These are phyloP conservation scores for Entonaema liquescens DNA, from an alignment of 495 filamentous ascomycete species.

Conservation along the genomic window DNA sequence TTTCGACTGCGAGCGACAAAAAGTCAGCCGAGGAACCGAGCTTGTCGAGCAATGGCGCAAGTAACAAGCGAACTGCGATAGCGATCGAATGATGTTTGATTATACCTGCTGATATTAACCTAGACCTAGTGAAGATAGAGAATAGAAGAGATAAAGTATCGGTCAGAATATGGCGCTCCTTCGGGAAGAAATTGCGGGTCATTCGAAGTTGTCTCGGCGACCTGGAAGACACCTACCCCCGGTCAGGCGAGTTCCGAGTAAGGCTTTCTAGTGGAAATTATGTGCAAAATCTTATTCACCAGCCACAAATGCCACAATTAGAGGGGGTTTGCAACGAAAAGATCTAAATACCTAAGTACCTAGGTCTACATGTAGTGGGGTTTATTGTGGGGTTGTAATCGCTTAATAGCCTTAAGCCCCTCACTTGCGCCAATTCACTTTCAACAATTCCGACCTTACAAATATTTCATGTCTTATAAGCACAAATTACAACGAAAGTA, in stretches of 20 bases:
- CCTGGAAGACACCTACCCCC: conserved; percentile 15
- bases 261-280: neutral
- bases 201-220: conserved; percentile 18
- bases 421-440: neutral
- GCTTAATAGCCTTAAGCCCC: neutral
- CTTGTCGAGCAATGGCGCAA: conserved; percentile 12
- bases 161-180: conserved; percentile 22
- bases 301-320: neutral
- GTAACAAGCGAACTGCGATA: conserved; percentile 17
- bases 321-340: neutral
- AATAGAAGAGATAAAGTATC: conserved; percentile 12
- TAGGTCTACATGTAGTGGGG: conserved; percentile 4
- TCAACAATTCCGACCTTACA: neutral
- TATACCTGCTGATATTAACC: conserved; percentile 23
- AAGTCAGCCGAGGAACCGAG: conserved; percentile 13
- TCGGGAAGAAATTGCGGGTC: conserved; percentile 27
- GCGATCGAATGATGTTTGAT: conserved; percentile 39
- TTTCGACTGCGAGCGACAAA: conserved; percentile 17
- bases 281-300: neutral
- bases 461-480: too few relatives aligned
- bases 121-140: conserved; percentile 17
- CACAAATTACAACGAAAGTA: too few relatives aligned
- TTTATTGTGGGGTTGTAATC: neutral
- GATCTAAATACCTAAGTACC: neutral
- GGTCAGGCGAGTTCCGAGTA: conserved; percentile 15